phyloP scores from a whole-genome alignment of 345 rosid species.

The Lenwebbia sp. region DNA sequence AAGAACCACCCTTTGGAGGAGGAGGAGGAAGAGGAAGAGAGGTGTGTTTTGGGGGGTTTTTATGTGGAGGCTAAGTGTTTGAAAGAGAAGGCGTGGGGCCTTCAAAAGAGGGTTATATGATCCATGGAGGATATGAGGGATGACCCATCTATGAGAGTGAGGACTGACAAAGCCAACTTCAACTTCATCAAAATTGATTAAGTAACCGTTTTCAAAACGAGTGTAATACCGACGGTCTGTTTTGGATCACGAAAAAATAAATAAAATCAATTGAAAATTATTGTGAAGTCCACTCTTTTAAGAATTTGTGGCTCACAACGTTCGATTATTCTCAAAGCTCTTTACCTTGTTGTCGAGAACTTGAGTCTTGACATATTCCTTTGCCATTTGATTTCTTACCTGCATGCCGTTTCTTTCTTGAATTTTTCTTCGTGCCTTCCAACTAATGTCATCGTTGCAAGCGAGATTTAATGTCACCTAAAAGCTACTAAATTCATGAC shows the following conservation, averaged over 20 bases:
- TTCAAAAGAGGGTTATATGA: constrained; percentile 10
- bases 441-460: neutral
- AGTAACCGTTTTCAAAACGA: no score
- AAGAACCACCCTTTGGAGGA: neutral
- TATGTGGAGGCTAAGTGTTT: neutral
- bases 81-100: constrained; percentile 1
- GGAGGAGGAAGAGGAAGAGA: neutral
- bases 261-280: no score
- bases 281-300: no score
- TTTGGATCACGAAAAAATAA: no score
- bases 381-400: neutral
- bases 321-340: no score
- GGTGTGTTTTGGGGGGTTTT: neutral
- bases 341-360: neutral
- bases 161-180: constrained; percentile 33
- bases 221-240: no score
- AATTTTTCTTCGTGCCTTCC: neutral
- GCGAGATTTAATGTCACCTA: neutral
- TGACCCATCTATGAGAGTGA: constrained; percentile 25
- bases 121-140: constrained; percentile 18
- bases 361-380: neutral
- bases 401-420: neutral
- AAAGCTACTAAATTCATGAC: neutral
- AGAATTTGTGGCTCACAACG: no score
- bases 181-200: constrained; percentile 2